Conservation (phyloP, 306 rosid genomes). For the Datisca glomerata region DNA sequence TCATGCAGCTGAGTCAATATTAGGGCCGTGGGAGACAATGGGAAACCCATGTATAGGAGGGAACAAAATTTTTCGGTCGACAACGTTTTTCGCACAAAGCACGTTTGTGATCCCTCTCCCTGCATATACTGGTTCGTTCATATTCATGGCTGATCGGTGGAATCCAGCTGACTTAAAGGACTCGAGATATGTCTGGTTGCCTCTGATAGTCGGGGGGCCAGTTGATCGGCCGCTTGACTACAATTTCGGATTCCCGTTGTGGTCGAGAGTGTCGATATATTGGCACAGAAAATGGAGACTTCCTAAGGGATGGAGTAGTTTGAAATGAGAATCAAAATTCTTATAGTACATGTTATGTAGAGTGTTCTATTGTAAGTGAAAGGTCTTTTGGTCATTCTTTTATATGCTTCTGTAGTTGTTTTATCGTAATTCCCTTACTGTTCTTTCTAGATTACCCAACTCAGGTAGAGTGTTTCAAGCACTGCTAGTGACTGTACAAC, state of each 20-base stretch:
- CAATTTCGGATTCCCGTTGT: slow-evolving; percentile 79
- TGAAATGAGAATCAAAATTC: slow-evolving; percentile 19
- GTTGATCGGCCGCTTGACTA: slow-evolving; percentile 77
- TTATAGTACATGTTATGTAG: slow-evolving; percentile 15
- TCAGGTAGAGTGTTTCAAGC: no score
- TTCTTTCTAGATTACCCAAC: no score
- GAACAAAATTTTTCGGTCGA: slow-evolving; percentile 49
- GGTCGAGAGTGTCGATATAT: slow-evolving; percentile 94
- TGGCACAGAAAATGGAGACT: slow-evolving; percentile 96
- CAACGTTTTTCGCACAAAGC: slow-evolving; percentile 91
- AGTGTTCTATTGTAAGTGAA: slow-evolving; percentile 22
- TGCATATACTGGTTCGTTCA: slow-evolving; percentile 44
- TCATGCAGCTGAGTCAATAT: slow-evolving; percentile 77
- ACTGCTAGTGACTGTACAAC: no score
- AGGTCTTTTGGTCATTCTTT: slow-evolving; percentile 20
- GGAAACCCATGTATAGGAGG: slow-evolving; percentile 89
- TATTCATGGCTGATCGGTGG: slow-evolving; percentile 94
- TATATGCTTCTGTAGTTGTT: slow-evolving; percentile 17
- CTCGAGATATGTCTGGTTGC: slow-evolving; percentile 93
- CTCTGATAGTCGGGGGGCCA: slow-evolving; percentile 76
- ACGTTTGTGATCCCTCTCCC: slow-evolving; percentile 78
- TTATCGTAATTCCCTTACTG: no score
- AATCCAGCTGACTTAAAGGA: slow-evolving; percentile 80
- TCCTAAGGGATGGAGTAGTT: slow-evolving; percentile 56
- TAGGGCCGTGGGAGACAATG: slow-evolving; percentile 94